Evolutionary conservation across 768 basidiomycete species (phyloP).

Genomic region (Suillus weaverae): DNA sequence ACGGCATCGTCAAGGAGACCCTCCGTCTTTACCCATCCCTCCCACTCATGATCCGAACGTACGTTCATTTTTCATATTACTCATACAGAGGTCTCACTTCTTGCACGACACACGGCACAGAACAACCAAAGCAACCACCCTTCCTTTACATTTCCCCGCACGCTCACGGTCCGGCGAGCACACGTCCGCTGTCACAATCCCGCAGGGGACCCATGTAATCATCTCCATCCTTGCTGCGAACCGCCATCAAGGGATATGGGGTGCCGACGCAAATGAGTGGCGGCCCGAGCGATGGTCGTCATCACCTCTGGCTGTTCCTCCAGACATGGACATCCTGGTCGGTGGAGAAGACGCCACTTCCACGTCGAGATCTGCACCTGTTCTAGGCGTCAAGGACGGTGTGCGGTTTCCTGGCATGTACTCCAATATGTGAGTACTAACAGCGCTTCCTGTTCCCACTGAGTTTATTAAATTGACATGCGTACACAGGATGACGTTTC

Average conservation of each 20-base stretch:
- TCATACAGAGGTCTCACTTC: background rate
- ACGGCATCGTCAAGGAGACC: constrained; percentile 42
- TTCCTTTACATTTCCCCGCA: constrained; percentile 43
- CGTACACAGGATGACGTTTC: constrained; percentile 38
- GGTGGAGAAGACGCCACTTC: constrained; percentile 17
- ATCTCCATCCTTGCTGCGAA: constrained; percentile 41
- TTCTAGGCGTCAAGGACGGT: background rate
- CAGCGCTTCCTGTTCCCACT: background rate
- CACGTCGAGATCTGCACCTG: background rate
- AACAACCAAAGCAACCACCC: constrained; percentile 33
- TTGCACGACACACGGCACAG: constrained; percentile 19
- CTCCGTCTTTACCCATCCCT: constrained; percentile 35
- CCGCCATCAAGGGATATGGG: constrained; percentile 44
- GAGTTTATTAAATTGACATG: background rate
- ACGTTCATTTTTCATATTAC: constrained; percentile 18
- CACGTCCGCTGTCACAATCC: constrained; percentile 16
- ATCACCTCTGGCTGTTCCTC: constrained; percentile 34
- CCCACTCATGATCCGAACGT: constrained; percentile 14
- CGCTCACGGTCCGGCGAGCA: constrained; percentile 34
- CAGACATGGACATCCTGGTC: constrained; percentile 7
- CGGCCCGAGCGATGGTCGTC: constrained; percentile 51
- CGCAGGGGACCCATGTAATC: constrained; percentile 36
- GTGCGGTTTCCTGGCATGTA: constrained; percentile 45
- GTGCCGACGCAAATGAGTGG: constrained; percentile 46
- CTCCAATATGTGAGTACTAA: constrained; percentile 37